Conservation (phyloP, 176 grass and related monocot genomes). For the Eleusine coracana region DNA sequence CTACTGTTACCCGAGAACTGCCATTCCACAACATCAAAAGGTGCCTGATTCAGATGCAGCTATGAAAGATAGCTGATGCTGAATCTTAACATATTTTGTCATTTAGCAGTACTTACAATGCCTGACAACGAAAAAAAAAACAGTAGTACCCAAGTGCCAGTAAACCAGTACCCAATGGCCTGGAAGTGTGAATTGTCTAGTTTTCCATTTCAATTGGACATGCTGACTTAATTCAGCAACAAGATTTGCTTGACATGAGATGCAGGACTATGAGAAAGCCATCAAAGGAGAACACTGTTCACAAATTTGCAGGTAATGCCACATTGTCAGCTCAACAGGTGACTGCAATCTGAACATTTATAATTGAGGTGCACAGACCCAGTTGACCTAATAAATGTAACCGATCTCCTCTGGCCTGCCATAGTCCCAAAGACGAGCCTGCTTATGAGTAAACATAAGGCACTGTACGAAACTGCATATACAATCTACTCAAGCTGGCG, state of each 20-base stretch:
- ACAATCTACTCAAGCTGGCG: neutral
- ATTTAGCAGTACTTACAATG: conserved; percentile 1
- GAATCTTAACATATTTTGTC: neutral
- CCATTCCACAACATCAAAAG: neutral
- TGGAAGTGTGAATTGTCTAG: neutral
- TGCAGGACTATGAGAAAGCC: neutral
- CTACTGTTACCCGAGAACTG: neutral
- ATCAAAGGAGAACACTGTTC: conserved; percentile 9
- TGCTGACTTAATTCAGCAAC: neutral
- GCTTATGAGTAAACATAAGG: neutral
- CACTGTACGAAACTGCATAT: neutral
- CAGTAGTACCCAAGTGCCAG: neutral
- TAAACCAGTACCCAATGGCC: neutral
- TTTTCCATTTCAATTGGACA: neutral
- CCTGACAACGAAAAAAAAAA: neutral
- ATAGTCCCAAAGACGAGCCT: neutral
- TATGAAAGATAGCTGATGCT: neutral
- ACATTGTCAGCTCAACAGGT: neutral
- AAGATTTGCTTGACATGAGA: neutral
- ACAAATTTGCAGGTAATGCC: conserved; percentile 12
- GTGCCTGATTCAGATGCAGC: neutral
- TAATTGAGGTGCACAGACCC: neutral
- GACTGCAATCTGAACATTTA: neutral
- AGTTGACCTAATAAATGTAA: neutral
- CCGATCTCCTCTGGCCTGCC: neutral